A percentile compares a stretch with the other conserved stretches of the same genome.
Evolutionary conservation across 2,329 filamentous ascomycete species (phyloP).

Genomic region (Diplodia intermedia): DNA sequence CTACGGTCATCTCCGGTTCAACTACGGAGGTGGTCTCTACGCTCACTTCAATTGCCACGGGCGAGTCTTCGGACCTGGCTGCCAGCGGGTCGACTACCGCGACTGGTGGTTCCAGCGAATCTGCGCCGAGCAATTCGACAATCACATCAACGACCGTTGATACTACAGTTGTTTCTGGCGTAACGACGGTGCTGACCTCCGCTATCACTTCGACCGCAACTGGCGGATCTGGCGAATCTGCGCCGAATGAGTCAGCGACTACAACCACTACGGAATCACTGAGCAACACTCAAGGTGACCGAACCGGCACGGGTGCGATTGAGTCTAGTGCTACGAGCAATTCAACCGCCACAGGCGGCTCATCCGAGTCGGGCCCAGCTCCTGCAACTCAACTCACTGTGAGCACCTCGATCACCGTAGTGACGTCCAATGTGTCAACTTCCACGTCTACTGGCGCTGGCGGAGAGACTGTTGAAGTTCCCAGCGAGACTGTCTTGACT

Average conservation of each 20-base stretch:
- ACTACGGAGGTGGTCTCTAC: not conserved
- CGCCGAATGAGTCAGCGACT: not conserved
- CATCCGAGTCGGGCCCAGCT: conserved; percentile 31
- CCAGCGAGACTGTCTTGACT: conserved; percentile 3
- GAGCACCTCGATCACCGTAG: conserved; percentile 9
- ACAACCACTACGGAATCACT: no score
- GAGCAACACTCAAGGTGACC: no score
- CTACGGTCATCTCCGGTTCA: not conserved
- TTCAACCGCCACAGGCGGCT: conserved; percentile 32
- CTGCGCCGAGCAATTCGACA: conserved; percentile 13
- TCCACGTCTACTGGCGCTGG: not conserved
- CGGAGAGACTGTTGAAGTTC: not conserved
- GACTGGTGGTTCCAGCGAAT: not conserved
- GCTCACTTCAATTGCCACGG: conserved; percentile 7
- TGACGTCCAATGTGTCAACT: conserved; percentile 5
- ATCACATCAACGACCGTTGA: not conserved
- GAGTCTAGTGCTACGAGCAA: not conserved
- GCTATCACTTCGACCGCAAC: not conserved
- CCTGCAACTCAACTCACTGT: conserved; percentile 21
- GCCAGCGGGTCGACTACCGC: not conserved
- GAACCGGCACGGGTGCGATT: not conserved
- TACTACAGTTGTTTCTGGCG: not conserved
- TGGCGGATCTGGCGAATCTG: not conserved
- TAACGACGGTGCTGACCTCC: not conserved
- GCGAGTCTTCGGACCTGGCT: conserved; percentile 3